Evolutionary conservation across 2,329 filamentous ascomycete genomes (phyloP).

Genomic region (Botrytis fragariae): DNA sequence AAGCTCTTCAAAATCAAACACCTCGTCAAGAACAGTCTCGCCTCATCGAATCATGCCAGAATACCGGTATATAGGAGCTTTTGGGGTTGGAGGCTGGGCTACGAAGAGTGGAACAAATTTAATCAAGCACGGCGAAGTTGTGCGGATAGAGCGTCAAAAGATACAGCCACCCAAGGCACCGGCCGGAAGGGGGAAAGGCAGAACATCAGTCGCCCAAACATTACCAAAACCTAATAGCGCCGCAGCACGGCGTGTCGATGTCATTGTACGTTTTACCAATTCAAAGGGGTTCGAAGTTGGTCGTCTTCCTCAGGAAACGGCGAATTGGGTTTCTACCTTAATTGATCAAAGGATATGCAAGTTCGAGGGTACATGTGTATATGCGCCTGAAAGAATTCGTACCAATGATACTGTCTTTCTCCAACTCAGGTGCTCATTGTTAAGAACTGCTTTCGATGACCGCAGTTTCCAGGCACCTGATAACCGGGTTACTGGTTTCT

Average conservation of each 20-base stretch:
- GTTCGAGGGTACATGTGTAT: constrained; percentile 87
- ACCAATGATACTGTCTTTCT: constrained; percentile 95
- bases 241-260: constrained; percentile 68
- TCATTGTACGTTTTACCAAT: constrained; percentile 90
- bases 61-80: constrained; percentile 80
- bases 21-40: constrained; percentile 37
- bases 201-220: constrained; percentile 32
- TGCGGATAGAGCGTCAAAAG: constrained; percentile 84
- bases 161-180: constrained; percentile 57
- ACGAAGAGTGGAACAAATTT: constrained; percentile 77
- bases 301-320: constrained; percentile 79
- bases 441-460: constrained; percentile 70
- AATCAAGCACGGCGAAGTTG: constrained; percentile 75
- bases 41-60: constrained; percentile 46
- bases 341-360: constrained; percentile 86
- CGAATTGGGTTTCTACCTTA: constrained; percentile 87
- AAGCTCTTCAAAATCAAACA: background rate
- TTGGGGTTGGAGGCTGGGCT: constrained; percentile 89
- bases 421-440: constrained; percentile 75
- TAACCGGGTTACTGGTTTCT: constrained; percentile 71
- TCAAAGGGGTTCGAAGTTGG: constrained; percentile 77
- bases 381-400: constrained; percentile 76
- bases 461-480: constrained; percentile 59
- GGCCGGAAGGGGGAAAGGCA: constrained; percentile 46
- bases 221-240: constrained; percentile 40